Evolutionary conservation across 495 filamentous ascomycete species (phyloP), one percentile per base, ranked within the genome.

Genomic region (Cercophora scortea): DNA sequence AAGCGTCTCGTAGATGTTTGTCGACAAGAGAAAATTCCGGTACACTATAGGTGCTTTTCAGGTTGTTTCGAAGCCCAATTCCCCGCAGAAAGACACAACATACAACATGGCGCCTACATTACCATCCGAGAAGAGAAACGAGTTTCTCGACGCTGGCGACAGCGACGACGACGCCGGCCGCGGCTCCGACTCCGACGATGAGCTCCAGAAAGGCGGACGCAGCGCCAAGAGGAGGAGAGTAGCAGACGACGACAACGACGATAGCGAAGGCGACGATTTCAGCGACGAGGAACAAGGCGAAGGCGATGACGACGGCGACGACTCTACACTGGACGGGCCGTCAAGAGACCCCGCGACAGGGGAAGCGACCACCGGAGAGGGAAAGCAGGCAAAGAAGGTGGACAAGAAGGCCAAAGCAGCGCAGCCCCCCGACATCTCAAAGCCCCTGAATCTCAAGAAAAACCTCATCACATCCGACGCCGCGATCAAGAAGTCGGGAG

Each of bases 121-220:
- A 87, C 55, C 82, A 4, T 69, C 76, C n/a, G 79, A 82, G 55
- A 89, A 85, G 47, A 74, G 78, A 48, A 90, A 90, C 68, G 79
- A 88, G 39, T 91, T 84, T 57, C 78, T 95, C 16, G 88, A 90
- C 47, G 77, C 77, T 8, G 79, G 74, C 13, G 69, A 77, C 41
- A 87, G 84, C 62, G 89, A 91, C 38, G 81, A 86, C 3, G 80
- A 85, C 45, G 77, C 75, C 35, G 79, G 65, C 43, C 65, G 73
- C 42, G 83, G 79, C 42, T 88, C 87, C 56, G 78, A 89, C 57
- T 91, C 86, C 3, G 88, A 88, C 48, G 78, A 79, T 35, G 74
- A 84, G 44, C 70, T 88, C 42, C 78, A 79, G 54, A 87, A 87
- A 69, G 82, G 82, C 12, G 77, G 69, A 6, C 68, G 80, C 18